A percentile compares a stretch with the other conserved stretches of the same genome.
Evolutionary conservation across 495 filamentous ascomycete species (phyloP).

Genomic region (Lentithecium fluviatile): DNA sequence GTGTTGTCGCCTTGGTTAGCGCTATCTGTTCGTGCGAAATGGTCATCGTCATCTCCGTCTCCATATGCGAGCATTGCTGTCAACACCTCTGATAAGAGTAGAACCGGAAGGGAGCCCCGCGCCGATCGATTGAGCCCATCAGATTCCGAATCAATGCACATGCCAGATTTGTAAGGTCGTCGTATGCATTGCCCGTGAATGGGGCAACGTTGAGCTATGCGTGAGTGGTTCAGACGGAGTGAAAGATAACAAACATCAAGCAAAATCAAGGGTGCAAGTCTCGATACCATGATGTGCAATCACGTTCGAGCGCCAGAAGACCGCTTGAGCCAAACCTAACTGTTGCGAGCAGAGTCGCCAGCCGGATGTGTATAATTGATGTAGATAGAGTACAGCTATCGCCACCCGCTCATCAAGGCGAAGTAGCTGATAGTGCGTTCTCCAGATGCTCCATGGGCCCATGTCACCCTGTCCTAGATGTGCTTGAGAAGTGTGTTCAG

Average conservation of each 20-base stretch:
- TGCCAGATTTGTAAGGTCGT: too few species aligned
- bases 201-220: not conserved
- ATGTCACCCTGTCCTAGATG: not conserved
- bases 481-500: slow-evolving; percentile 24
- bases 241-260: not conserved
- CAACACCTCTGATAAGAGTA: too few species aligned
- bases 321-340: slow-evolving; percentile 25
- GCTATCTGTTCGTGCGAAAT: too few species aligned
- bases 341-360: slow-evolving; percentile 1
- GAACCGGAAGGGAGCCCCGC: too few species aligned
- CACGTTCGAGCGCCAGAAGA: slow-evolving; percentile 30
- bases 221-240: not conserved
- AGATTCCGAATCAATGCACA: too few species aligned
- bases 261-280: slow-evolving; percentile 21
- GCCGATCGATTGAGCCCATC: too few species aligned
- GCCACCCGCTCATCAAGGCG: slow-evolving; percentile 30
- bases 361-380: not conserved
- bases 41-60: too few species aligned
- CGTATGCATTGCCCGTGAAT: too few species aligned
- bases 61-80: too few species aligned
- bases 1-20: slow-evolving; percentile 7
- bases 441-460: slow-evolving; percentile 7
- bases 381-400: slow-evolving; percentile 31
- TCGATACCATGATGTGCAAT: slow-evolving; percentile 33
- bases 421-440: slow-evolving; percentile 28